Conservation (phyloP, 805 yeast genomes). For the Kuraishia molischiana region DNA sequence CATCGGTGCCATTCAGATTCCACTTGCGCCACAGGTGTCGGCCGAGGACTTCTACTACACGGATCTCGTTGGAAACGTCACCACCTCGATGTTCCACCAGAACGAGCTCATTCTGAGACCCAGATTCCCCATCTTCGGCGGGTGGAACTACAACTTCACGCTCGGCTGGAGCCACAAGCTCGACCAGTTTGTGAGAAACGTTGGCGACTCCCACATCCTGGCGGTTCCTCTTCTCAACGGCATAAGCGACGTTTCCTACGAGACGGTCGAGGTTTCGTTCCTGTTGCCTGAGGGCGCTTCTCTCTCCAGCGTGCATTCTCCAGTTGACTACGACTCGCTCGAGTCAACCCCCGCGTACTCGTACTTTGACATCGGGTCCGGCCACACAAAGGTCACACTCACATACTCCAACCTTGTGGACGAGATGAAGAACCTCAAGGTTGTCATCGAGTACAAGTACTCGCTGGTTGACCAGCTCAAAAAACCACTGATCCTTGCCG, state of each 20-base stretch:
- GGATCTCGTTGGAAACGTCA: slow-evolving; percentile 89
- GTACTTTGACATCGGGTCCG: slow-evolving; percentile 64
- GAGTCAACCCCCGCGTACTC: slow-evolving; percentile 26
- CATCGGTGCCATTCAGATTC: slow-evolving; percentile 49
- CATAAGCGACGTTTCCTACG: slow-evolving; percentile 61
- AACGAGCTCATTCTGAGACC: slow-evolving; percentile 58
- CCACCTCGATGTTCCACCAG: slow-evolving; percentile 48
- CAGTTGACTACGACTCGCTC: slow-evolving; percentile 30
- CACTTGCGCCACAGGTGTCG: slow-evolving; percentile 29
- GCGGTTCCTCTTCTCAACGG: slow-evolving; percentile 69
- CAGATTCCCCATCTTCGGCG: slow-evolving; percentile 91
- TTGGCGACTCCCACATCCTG: slow-evolving; percentile 42
- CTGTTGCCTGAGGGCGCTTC: slow-evolving; percentile 85
- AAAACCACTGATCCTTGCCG: slow-evolving; percentile 62
- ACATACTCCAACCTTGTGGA: slow-evolving; percentile 56
- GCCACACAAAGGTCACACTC: slow-evolving; percentile 68
- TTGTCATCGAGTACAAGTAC: slow-evolving; percentile 57
- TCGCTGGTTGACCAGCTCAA: slow-evolving; percentile 38
- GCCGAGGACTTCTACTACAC: slow-evolving; percentile 68
- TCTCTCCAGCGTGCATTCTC: slow-evolving; percentile 43
- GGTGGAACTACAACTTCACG: slow-evolving; percentile 93
- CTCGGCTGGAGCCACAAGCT: slow-evolving; percentile 81
- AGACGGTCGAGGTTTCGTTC: slow-evolving; percentile 43
- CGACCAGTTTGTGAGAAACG: slow-evolving; percentile 36
- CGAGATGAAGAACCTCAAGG: slow-evolving; percentile 45